phyloP scores from a whole-genome alignment of 2,329 filamentous ascomycete genomes.

The Pleurostoma richardsiae region DNA sequence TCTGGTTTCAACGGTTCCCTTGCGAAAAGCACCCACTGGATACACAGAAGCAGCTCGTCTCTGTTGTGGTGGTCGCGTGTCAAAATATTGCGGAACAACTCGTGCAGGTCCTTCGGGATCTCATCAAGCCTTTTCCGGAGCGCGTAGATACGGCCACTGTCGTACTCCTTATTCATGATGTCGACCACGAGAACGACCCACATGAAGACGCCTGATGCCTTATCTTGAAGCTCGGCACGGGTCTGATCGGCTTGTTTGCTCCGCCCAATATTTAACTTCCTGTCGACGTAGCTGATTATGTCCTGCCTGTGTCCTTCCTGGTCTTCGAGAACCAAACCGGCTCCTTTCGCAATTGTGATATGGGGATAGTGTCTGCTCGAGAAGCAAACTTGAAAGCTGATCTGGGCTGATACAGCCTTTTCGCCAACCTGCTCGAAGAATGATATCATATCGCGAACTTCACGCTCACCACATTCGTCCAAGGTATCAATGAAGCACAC shows the following conservation, averaged over 20 bases:
- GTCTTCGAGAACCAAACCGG: constrained; percentile 21
- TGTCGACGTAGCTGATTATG: constrained; percentile 20
- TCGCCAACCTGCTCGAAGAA: constrained; percentile 33
- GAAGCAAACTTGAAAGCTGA: constrained; percentile 29
- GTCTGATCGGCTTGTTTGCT: constrained; percentile 1
- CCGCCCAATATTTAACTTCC: constrained; percentile 15
- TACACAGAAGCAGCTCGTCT: constrained; percentile 34
- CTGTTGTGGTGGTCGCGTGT: constrained; percentile 35
- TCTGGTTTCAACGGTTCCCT: constrained; percentile 30
- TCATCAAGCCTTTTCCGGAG: constrained; percentile 22
- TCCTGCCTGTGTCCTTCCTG: constrained; percentile 26
- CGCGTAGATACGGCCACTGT: constrained; percentile 15
- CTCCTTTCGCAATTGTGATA: constrained; percentile 21
- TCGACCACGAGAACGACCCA: constrained; percentile 34
- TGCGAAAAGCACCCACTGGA: constrained; percentile 51
- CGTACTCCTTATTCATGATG: constrained; percentile 28
- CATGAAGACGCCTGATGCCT: constrained; percentile 3
- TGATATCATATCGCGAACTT: constrained; percentile 34
- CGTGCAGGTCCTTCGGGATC: constrained; percentile 30
- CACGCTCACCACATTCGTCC: constrained; percentile 38
- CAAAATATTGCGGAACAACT: constrained; percentile 47
- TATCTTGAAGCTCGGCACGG: not conserved
- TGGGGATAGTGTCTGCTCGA: constrained; percentile 41
- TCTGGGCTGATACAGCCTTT: constrained; percentile 6
- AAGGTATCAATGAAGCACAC: constrained; percentile 33